A percentile compares a stretch with the other conserved stretches of the same genome.
phyloP scores from a whole-genome alignment of 2,329 filamentous ascomycete genomes.

The Fusarium udum region DNA sequence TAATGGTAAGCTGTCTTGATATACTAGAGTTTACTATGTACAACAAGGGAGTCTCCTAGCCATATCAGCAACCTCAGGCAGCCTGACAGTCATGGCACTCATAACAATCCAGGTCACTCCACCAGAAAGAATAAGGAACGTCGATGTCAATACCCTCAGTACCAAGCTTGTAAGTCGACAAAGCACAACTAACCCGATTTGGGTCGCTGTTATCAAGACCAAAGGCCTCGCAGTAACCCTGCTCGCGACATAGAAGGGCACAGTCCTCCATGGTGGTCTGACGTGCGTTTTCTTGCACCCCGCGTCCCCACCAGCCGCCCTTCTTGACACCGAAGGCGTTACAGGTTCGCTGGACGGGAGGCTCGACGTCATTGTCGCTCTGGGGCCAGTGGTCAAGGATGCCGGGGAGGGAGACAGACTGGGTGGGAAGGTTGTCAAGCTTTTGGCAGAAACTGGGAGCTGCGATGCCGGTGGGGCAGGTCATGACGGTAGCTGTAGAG shows the following conservation, averaged over 20 bases:
- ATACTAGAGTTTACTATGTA: too few relatives aligned
- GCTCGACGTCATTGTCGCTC: not conserved
- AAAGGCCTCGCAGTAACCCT: not conserved
- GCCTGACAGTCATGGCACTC: constrained; percentile 7
- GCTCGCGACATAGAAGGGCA: not conserved
- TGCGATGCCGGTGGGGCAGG: not conserved
- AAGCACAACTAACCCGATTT: not conserved
- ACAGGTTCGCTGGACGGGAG: not conserved
- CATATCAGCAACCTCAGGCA: not conserved
- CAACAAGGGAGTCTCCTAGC: fast-evolving
- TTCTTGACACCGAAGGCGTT: constrained; percentile 9
- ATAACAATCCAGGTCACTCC: constrained; percentile 13
- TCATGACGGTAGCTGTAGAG: not conserved
- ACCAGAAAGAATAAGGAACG: not conserved
- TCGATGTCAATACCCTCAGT: constrained; percentile 5
- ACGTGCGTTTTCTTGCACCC: not conserved
- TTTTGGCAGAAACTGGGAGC: not conserved
- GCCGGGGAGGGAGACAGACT: not conserved
- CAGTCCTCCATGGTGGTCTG: constrained; percentile 18
- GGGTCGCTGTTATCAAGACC: not conserved
- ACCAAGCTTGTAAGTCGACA: constrained; percentile 2
- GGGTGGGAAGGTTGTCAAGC: not conserved
- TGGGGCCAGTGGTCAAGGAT: constrained; percentile 1
- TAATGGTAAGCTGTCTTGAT: fast-evolving
- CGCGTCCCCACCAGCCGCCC: not conserved